These are phyloP conservation scores for Fonsecaea pugnacius DNA, from an alignment of 2,329 filamentous ascomycete species.

Conservation along the genomic window DNA sequence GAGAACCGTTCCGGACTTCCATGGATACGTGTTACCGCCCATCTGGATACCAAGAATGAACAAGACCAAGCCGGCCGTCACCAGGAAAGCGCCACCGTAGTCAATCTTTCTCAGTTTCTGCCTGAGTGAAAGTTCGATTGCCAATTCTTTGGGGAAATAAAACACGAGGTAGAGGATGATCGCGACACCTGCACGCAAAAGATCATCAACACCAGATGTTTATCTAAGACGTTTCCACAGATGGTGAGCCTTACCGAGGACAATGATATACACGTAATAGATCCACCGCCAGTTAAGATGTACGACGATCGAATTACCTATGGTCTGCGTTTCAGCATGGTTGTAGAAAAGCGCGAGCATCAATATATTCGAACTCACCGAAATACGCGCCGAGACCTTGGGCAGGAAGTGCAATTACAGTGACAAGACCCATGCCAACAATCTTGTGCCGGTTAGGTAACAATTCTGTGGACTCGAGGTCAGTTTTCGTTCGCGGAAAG, in stretches of 20 bases:
- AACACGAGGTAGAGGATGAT: conserved; percentile 49
- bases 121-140: conserved; percentile 42
- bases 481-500: no score
- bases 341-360: not conserved
- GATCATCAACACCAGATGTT: no score
- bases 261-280: conserved; percentile 48
- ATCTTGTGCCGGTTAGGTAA: not conserved
- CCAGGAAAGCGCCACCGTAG: conserved; percentile 39
- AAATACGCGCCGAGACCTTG: not conserved
- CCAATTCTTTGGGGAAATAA: conserved; percentile 45
- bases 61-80: conserved; percentile 38
- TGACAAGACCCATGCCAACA: not conserved
- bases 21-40: conserved; percentile 22
- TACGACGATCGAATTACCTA: not conserved
- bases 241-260: conserved; percentile 38
- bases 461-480: not conserved
- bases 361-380: conserved; percentile 17
- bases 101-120: conserved; percentile 42
- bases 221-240: conserved; percentile 23
- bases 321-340: not conserved
- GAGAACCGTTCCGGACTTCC: conserved; percentile 36
- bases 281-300: conserved; percentile 40
- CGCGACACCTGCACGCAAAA: conserved; percentile 41
- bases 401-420: not conserved
- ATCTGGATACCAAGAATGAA: conserved; percentile 40